phyloP scores from a whole-genome alignment of 2,329 filamentous ascomycete species.

The Cordyceps pruinosa region DNA sequence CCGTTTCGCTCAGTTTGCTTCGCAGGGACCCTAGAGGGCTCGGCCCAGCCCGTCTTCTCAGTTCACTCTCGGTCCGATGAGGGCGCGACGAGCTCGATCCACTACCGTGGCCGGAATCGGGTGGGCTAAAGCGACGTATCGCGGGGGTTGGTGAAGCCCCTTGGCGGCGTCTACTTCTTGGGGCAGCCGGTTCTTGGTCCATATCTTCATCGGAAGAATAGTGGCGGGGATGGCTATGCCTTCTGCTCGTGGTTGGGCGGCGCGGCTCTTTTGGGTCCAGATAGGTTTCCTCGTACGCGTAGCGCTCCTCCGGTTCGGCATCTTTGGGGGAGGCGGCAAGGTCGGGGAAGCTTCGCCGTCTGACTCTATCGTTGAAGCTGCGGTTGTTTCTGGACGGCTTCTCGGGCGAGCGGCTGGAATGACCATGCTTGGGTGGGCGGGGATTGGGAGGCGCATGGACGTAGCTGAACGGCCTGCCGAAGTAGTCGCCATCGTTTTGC shows the following conservation, averaged over 20 bases:
- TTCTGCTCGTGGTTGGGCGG: slow-evolving; percentile 27
- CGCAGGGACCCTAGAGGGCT: slow-evolving; percentile 34
- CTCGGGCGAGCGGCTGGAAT: slow-evolving; percentile 28
- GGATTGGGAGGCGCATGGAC: slow-evolving; percentile 35
- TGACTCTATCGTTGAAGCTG: slow-evolving; percentile 34
- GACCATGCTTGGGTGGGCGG: slow-evolving; percentile 24
- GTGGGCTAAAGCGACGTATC: slow-evolving; percentile 10
- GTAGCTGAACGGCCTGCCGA: slow-evolving; percentile 31
- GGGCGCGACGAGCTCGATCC: slow-evolving; percentile 24
- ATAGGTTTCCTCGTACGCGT: slow-evolving; percentile 24
- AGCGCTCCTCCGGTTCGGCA: slow-evolving; percentile 18
- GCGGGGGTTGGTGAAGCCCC: slow-evolving; percentile 12
- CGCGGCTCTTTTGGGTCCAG: slow-evolving; percentile 29
- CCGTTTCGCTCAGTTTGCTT: slow-evolving; percentile 39
- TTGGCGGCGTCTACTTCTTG: slow-evolving; percentile 17
- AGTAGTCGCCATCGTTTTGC: slow-evolving; percentile 27
- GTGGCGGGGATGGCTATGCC: slow-evolving; percentile 44
- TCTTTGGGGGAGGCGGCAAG: slow-evolving; percentile 32
- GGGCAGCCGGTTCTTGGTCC: slow-evolving; percentile 24
- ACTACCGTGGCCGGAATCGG: slow-evolving; percentile 15
- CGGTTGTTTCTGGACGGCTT: slow-evolving; percentile 25
- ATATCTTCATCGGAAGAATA: slow-evolving; percentile 36
- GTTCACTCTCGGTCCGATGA: slow-evolving; percentile 32
- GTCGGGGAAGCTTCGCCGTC: slow-evolving; percentile 47
- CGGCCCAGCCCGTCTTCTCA: slow-evolving; percentile 28